Conservation (phyloP, 2,329 filamentous ascomycete genomes). For the Colletotrichum plurivorum region DNA sequence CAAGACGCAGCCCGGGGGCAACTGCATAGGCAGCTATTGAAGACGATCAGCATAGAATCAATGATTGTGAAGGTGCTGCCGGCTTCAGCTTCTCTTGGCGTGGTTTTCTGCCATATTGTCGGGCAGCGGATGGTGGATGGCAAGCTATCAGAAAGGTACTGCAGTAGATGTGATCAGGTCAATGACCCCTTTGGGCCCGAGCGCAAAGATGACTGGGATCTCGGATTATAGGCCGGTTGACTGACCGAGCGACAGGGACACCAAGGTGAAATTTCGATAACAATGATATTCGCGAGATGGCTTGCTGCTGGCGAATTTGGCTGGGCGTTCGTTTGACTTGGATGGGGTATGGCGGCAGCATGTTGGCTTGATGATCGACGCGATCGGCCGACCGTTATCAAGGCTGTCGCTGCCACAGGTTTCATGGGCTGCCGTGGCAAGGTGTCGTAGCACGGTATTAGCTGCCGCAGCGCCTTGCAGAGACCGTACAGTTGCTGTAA, state of each 20-base stretch:
- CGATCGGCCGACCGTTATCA: constrained; percentile 38
- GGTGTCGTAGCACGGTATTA: constrained; percentile 20
- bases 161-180: not conserved
- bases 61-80: constrained; percentile 16
- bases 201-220: not conserved
- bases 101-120: constrained; percentile 26
- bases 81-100: constrained; percentile 26
- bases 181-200: no score
- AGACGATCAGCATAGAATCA: constrained; percentile 17
- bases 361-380: constrained; percentile 37
- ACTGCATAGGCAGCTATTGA: constrained; percentile 12
- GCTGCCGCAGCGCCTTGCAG: constrained; percentile 20
- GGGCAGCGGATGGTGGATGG: not conserved
- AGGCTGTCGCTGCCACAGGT: constrained; percentile 27
- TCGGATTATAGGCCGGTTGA: not conserved
- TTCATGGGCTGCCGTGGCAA: constrained; percentile 18
- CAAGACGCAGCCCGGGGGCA: constrained; percentile 1
- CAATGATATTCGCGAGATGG: not conserved
- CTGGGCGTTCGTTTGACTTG: constrained; percentile 9
- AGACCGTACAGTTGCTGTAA: not conserved
- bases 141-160: not conserved
- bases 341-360: constrained; percentile 25
- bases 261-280: not conserved
- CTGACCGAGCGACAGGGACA: not conserved
- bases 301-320: constrained; percentile 1